A percentile compares a stretch with the other conserved stretches of the same genome.
Evolutionary conservation across 148 eudicot genomes (phyloP).

Genomic region (Nepenthes mirabilis): DNA sequence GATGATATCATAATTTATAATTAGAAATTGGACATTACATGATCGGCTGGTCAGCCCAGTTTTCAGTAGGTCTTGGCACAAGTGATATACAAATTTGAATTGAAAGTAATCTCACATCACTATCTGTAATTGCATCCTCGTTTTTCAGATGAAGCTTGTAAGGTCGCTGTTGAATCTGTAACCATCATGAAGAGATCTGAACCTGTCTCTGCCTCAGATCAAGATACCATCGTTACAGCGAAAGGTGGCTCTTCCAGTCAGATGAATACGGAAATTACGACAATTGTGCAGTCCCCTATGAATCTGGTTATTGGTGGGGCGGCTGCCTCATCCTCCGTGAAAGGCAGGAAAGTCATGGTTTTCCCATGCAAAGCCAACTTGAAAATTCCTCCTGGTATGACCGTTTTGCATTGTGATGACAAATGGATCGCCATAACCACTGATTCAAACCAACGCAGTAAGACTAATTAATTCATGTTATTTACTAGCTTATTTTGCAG

Average conservation of each 20-base stretch:
- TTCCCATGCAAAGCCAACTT: slow-evolving; percentile 11
- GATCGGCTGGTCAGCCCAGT: no score
- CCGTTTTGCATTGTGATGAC: slow-evolving; percentile 20
- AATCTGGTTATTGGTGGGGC: not conserved
- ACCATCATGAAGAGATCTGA: not conserved
- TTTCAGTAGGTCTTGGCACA: no score
- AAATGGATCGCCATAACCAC: slow-evolving; percentile 23
- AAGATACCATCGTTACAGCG: not conserved
- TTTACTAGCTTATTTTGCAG: no score
- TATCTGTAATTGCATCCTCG: not conserved
- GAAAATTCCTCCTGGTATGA: slow-evolving; percentile 20
- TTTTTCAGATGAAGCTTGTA: not conserved
- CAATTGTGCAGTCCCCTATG: not conserved
- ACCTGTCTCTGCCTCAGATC: not conserved
- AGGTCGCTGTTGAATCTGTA: not conserved
- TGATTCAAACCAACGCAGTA: slow-evolving; percentile 6
- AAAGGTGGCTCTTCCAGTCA: not conserved
- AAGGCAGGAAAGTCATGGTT: not conserved
- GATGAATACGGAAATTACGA: not conserved
- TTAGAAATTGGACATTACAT: no score
- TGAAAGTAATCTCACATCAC: not conserved
- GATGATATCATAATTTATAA: no score
- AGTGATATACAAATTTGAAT: no score
- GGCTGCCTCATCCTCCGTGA: not conserved
- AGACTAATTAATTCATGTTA: no score